These are phyloP conservation scores for Talaromyces wortmannii DNA, from an alignment of 495 filamentous ascomycete genomes.

Conservation along the genomic window DNA sequence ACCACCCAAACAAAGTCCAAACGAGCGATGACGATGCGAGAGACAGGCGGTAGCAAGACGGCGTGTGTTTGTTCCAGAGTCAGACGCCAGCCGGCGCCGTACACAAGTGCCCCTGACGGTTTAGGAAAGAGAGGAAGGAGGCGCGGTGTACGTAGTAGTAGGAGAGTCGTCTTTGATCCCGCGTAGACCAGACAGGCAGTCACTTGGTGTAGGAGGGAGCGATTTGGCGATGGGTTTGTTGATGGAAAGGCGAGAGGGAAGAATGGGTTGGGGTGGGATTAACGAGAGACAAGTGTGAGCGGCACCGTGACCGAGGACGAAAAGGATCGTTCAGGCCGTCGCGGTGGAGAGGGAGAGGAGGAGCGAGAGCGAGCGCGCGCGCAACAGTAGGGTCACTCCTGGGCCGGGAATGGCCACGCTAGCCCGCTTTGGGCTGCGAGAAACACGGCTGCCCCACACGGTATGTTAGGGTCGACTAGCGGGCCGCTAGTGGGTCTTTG, in stretches of 20 bases:
- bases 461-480: not conserved
- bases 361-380: not conserved
- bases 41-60: not conserved
- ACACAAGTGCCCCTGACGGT: conserved; percentile 1
- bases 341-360: conserved; percentile 3
- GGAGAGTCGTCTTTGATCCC: not conserved
- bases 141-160: not conserved
- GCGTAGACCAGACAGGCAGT: too few relatives aligned
- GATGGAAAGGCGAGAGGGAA: conserved; percentile 2
- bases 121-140: not conserved
- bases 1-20: not conserved
- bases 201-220: too few relatives aligned
- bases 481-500: conserved; percentile 5
- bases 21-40: not conserved
- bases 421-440: not conserved
- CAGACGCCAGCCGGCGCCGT: conserved; percentile 5
- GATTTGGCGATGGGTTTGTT: not conserved
- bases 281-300: too few relatives aligned
- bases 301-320: too few relatives aligned
- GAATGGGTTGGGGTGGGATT: too few relatives aligned
- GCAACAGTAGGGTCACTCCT: not conserved
- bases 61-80: not conserved
- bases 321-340: too few relatives aligned
- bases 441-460: conserved; percentile 4
- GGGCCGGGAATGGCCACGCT: not conserved